Evolutionary conservation across 1,284 basidiomycete species (phyloP), one percentile per base, ranked within the genome.

Genomic region (Leccinum pachyderme): DNA sequence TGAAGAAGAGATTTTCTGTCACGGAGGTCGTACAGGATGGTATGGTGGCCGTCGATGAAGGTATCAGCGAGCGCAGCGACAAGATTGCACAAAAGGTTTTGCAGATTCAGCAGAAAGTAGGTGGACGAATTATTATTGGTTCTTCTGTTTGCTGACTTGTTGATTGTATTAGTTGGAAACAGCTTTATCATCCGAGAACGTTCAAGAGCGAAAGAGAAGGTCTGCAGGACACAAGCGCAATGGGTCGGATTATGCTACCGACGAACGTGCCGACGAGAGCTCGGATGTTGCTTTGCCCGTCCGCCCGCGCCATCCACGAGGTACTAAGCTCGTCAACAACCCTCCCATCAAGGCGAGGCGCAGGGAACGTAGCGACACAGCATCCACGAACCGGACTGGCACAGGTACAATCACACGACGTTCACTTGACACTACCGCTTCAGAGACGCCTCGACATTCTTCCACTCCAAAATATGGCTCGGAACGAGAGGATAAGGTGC

Each of bases 41-140:
- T 25, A 89, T 92, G 86, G 80, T 75, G 54, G 89, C 89, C 25
- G 87, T 92, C 13, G 89, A 92, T 62, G 87, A 89, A 67, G 87
- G 88, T 24, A 93, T 92, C 69, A 88, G 82, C 61, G 79, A 86
- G 67, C 86, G 86, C 69, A 92, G 87, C 63, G 90, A 92, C 62
- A 86, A 81, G 63, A 92, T 93, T 59, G 87, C 90, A 32, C 83
- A 88, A 71, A 92, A 91, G 69, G 87, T 92, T 35, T 65, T 87
- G 50, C 83, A 90, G 69, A 93, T 92, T 59, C 90, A 92, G 71
- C 84, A 87, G 62, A 92, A 91, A 81, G 89, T 89, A 47, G 15
- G 72, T 64, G 53, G 15, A 56, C 24, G 31, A 31, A 7, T 35
- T 6, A 7, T 25, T 12, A 45, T 35, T 56, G 50, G 43, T 45